A percentile compares a stretch with the other conserved stretches of the same genome.
Evolutionary conservation across 2,329 filamentous ascomycete genomes (phyloP).

Genomic region (Chaetomiaceae sp.): DNA sequence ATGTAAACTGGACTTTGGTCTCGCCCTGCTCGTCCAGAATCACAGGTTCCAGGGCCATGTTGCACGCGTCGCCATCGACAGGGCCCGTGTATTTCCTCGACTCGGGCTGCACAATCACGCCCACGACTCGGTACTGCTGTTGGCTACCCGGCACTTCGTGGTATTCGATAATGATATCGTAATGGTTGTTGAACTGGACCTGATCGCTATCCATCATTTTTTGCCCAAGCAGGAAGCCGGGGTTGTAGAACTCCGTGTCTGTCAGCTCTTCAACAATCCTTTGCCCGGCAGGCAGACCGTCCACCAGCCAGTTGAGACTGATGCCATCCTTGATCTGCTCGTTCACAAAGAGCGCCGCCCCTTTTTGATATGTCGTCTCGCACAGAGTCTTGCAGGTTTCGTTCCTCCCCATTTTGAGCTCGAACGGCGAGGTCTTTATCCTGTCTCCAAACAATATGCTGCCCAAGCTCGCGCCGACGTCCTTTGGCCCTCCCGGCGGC

Average conservation of each 20-base stretch:
- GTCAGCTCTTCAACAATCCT: slow-evolving; percentile 72
- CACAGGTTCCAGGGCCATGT: slow-evolving; percentile 52
- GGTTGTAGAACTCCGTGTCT: slow-evolving; percentile 77
- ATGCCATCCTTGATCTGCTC: slow-evolving; percentile 78
- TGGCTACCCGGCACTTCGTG: slow-evolving; percentile 67
- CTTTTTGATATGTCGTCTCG: slow-evolving; percentile 57
- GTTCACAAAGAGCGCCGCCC: slow-evolving; percentile 75
- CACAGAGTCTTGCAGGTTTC: slow-evolving; percentile 85
- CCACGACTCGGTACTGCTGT: slow-evolving; percentile 80
- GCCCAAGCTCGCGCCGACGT: slow-evolving; percentile 83
- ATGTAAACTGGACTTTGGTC: slow-evolving; percentile 77
- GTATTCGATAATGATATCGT: slow-evolving; percentile 90
- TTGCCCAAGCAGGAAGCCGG: slow-evolving; percentile 77
- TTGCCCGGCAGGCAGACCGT: slow-evolving; percentile 88
- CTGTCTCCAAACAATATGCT: slow-evolving; percentile 97
- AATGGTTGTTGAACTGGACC: slow-evolving; percentile 81
- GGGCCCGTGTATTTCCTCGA: slow-evolving; percentile 58
- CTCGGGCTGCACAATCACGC: slow-evolving; percentile 79
- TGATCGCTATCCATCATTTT: slow-evolving; percentile 51
- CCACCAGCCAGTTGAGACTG: slow-evolving; percentile 92
- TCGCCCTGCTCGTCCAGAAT: slow-evolving; percentile 54
- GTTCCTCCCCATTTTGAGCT: slow-evolving; percentile 80
- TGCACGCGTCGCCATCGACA: slow-evolving; percentile 53
- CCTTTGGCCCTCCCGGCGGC: slow-evolving; percentile 69
- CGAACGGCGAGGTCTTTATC: slow-evolving; percentile 93